These are phyloP conservation scores for Boechera retrofracta DNA, from an alignment of 345 rosid genomes.

Conservation along the genomic window DNA sequence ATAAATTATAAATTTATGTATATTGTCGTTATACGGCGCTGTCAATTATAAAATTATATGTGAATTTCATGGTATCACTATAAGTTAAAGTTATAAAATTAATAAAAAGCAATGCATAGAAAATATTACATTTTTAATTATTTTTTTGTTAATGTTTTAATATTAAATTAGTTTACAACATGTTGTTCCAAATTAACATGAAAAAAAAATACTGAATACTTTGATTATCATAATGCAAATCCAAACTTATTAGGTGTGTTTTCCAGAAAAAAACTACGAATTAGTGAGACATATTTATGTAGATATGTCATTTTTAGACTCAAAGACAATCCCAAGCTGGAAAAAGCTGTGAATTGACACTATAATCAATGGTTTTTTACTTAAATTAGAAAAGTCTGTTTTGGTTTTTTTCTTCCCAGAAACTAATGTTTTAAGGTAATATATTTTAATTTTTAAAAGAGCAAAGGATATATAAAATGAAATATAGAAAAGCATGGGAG, in stretches of 20 bases:
- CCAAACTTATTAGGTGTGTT: background rate
- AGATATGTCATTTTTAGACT: background rate
- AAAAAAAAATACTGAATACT: background rate
- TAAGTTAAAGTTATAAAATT: background rate
- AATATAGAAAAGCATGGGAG: background rate
- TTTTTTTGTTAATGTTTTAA: background rate
- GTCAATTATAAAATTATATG: background rate
- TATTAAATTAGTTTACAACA: background rate
- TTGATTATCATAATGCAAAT: background rate
- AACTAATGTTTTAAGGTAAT: background rate
- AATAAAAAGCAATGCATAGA: background rate
- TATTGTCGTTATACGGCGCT: background rate
- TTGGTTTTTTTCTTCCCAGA: constrained; percentile 1
- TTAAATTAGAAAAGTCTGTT: background rate
- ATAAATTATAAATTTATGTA: background rate
- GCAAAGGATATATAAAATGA: background rate
- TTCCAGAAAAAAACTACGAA: background rate
- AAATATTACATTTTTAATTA: background rate
- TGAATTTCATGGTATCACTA: background rate
- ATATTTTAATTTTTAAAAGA: background rate
- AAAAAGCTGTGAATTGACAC: background rate
- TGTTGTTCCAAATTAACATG: background rate
- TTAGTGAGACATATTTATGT: background rate
- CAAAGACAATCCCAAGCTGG: background rate
- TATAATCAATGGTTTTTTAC: background rate